Base-by-base conservation (phyloP, 495 filamentous ascomycete species). In the Rusavskia elegans region DNA sequence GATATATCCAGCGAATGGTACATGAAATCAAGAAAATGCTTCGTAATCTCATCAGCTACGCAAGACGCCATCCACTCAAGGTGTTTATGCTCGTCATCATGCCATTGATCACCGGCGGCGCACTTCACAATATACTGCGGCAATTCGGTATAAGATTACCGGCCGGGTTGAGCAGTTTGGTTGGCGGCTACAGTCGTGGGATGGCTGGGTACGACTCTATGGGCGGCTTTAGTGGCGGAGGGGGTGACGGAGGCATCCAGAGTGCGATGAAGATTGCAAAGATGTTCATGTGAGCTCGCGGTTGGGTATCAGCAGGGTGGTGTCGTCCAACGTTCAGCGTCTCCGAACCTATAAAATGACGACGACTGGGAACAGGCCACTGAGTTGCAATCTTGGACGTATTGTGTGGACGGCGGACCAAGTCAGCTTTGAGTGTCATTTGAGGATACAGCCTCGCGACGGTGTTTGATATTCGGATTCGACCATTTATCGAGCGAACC, bases 81-180 rank as follows among this genome's bases (percentile, higher is more conserved):
- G 82, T 90, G 2, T 80, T 93, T 66, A 78, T 89, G 71, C 72
- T 92, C 17, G 82, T 93, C 30, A 77, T 93, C 50, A 75, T 94
- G 72, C 89, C 89, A 19, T 71, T 96, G 45, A 69, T 95, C 52
- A 86, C 82, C 0, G 85, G 85, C 48, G 89, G 89, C 6, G 81
- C 85, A 25, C 65, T 96, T 59, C 75, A 77, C 3, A 81, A 79
- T 27, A 64, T 94, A 21, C 70, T 92, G 13, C 74, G 74, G 21
- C 78, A 81, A 65, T 80, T 95, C 62, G 88, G 88, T 0, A 69
- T 95, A 40, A 70, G 80, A 39, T 59, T 95, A 58, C 88, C 89
- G 1, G 68, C 65, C 9, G 65, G 70, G 3, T 57, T 87, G 45
- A 67, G 71, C 57, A 66, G 69, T 49, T 66, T 81, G 64, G 63